Evolutionary conservation across 1,284 basidiomycete species (phyloP).

Genomic region (Apiotrichum gracile): DNA sequence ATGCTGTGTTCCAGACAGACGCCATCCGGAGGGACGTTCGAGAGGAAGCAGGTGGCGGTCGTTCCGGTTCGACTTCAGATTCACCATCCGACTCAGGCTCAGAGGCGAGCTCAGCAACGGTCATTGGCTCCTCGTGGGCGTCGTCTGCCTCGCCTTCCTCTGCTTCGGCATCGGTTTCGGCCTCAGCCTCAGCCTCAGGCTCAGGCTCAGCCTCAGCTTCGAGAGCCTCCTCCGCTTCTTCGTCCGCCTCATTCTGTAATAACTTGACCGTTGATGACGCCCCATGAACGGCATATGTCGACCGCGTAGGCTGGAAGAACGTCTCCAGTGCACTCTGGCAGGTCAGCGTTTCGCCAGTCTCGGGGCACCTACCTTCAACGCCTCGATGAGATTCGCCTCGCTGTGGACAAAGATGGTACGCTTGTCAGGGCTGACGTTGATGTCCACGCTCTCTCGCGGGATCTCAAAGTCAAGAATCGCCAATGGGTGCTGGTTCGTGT

Average conservation of each 20-base stretch:
- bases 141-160: background rate
- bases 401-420: constrained; percentile 87
- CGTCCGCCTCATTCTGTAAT: constrained; percentile 5
- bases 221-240: background rate
- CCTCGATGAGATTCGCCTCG: constrained; percentile 72
- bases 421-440: constrained; percentile 97
- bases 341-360: background rate
- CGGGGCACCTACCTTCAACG: constrained; percentile 59
- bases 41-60: background rate
- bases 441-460: constrained; percentile 77
- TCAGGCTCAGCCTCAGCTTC: background rate
- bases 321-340: constrained; percentile 56
- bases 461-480: constrained; percentile 77
- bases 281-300: constrained; percentile 59
- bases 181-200: too few species aligned
- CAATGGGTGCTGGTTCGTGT: constrained; percentile 71
- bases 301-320: constrained; percentile 61
- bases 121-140: too few species aligned
- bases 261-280: constrained; percentile 30
- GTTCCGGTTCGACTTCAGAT: constrained; percentile 10
- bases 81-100: background rate
- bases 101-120: background rate
- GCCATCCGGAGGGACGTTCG: background rate
- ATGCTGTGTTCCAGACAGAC: background rate
- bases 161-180: background rate